A percentile compares a stretch with the other conserved stretches of the same genome.
Conservation (phyloP, 1,284 basidiomycete species). For the Stereum hirsutum region DNA sequence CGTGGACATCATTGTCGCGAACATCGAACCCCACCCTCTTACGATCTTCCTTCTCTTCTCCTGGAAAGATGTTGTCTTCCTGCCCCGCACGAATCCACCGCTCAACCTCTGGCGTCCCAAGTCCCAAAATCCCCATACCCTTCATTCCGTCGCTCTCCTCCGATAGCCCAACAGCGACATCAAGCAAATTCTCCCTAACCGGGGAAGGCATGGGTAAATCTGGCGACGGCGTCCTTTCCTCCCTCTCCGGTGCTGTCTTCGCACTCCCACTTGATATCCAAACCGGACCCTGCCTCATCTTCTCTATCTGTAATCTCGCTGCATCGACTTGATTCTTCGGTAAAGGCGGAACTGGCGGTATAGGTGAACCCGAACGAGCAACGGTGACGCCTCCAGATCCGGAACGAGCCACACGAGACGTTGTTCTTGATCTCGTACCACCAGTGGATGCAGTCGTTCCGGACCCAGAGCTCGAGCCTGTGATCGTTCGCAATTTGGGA, state of each 20-base stretch:
- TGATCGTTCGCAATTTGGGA: slow-evolving; percentile 9
- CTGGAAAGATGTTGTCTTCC: slow-evolving; percentile 11
- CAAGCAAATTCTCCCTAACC: slow-evolving; percentile 13
- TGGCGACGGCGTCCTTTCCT: slow-evolving; percentile 43
- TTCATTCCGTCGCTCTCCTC: slow-evolving; percentile 5
- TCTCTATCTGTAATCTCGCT: no score
- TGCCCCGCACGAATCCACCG: slow-evolving; percentile 31
- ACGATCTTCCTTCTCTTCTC: slow-evolving; percentile 2
- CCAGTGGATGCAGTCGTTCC: slow-evolving; percentile 11
- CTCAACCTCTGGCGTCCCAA: slow-evolving; percentile 41
- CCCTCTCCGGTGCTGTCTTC: slow-evolving; percentile 18
- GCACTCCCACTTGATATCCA: background rate
- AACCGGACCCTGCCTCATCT: no score
- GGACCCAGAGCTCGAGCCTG: slow-evolving; percentile 5
- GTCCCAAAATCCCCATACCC: slow-evolving; percentile 23
- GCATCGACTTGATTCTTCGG: slow-evolving; percentile 6
- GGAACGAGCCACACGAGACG: slow-evolving; percentile 7
- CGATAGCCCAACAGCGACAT: slow-evolving; percentile 2
- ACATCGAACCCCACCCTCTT: background rate
- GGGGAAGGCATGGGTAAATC: slow-evolving; percentile 28
- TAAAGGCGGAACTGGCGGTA: slow-evolving; percentile 13
- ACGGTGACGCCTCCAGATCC: no score
- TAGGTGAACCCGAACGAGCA: slow-evolving; percentile 13
- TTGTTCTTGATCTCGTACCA: slow-evolving; percentile 15
- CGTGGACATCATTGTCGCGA: background rate